phyloP scores from a whole-genome alignment of 1,284 basidiomycete species.

The Apiotrichum sp. region DNA sequence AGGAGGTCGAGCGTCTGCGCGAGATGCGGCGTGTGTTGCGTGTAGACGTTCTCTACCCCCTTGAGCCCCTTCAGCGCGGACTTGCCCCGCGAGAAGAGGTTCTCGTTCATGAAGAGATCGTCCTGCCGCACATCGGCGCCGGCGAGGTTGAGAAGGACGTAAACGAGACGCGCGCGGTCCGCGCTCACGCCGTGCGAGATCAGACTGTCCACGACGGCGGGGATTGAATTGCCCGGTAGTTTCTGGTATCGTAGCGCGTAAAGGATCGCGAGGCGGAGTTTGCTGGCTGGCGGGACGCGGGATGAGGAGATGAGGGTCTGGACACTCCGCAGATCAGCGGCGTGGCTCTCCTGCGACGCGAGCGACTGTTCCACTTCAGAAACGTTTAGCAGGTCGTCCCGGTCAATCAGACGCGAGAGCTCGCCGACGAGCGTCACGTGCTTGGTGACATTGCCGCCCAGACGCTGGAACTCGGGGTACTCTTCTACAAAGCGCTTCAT shows the following conservation, averaged over 20 bases:
- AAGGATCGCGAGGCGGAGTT: conserved; percentile 86
- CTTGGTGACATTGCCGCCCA: conserved; percentile 97
- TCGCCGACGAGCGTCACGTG: conserved; percentile 96
- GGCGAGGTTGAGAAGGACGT: conserved; percentile 86
- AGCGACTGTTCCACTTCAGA: conserved; percentile 96
- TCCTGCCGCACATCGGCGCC: conserved; percentile 96
- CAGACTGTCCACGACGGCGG: conserved; percentile 72
- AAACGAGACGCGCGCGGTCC: conserved; percentile 83
- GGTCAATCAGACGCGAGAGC: conserved; percentile 79
- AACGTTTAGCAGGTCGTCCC: conserved; percentile 77
- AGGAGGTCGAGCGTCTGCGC: conserved; percentile 86
- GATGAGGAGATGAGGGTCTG: conserved; percentile 64
- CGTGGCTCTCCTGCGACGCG: conserved; percentile 77
- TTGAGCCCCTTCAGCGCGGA: conserved; percentile 93
- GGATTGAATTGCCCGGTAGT: conserved; percentile 75
- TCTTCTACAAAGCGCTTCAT: conserved; percentile 99
- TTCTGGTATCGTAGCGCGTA: conserved; percentile 96
- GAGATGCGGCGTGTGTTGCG: conserved; percentile 91
- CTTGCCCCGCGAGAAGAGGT: conserved; percentile 87
- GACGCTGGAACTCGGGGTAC: conserved; percentile 93
- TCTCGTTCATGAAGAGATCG: conserved; percentile 94
- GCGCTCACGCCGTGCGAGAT: conserved; percentile 72
- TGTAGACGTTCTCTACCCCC: conserved; percentile 99
- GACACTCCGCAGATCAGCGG: conserved; percentile 76
- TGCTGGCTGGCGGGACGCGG: conserved; percentile 67